phyloP scores from a whole-genome alignment of 768 basidiomycete genomes.

The Mycena chlorophos region DNA sequence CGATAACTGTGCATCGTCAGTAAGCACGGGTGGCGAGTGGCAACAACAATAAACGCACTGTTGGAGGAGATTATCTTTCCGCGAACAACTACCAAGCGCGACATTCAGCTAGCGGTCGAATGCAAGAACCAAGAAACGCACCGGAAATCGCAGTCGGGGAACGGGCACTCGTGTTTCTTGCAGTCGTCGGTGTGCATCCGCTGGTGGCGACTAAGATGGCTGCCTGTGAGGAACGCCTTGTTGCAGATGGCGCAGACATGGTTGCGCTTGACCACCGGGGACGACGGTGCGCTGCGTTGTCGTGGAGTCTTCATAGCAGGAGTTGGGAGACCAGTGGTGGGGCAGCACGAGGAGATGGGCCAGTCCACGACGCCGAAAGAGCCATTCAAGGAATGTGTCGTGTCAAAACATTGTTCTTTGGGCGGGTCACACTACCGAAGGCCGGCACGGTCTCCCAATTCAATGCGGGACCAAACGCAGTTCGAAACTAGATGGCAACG shows the following conservation, averaged over 20 bases:
- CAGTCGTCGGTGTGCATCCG: neutral
- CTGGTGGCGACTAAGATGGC: neutral
- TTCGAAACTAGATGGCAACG: no score
- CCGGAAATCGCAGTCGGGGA: neutral
- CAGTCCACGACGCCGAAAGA: neutral
- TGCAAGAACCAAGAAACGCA: neutral
- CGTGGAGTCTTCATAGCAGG: neutral
- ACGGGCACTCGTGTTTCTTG: neutral
- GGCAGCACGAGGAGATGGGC: conserved; percentile 1
- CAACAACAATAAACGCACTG: neutral
- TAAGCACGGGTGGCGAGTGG: neutral
- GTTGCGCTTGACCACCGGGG: neutral
- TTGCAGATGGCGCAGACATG: neutral
- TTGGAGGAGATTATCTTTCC: neutral
- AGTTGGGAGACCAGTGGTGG: neutral
- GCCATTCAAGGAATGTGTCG: no score
- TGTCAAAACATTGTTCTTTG: neutral
- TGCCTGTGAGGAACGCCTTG: neutral
- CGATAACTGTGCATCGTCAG: neutral
- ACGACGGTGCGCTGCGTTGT: neutral
- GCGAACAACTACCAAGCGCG: neutral
- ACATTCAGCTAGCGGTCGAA: neutral
- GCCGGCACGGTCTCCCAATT: no score
- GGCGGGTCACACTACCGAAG: no score
- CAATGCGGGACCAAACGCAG: no score